These are phyloP conservation scores for Aspergillus bridgeri DNA, from an alignment of 495 filamentous ascomycete genomes.

Conservation along the genomic window DNA sequence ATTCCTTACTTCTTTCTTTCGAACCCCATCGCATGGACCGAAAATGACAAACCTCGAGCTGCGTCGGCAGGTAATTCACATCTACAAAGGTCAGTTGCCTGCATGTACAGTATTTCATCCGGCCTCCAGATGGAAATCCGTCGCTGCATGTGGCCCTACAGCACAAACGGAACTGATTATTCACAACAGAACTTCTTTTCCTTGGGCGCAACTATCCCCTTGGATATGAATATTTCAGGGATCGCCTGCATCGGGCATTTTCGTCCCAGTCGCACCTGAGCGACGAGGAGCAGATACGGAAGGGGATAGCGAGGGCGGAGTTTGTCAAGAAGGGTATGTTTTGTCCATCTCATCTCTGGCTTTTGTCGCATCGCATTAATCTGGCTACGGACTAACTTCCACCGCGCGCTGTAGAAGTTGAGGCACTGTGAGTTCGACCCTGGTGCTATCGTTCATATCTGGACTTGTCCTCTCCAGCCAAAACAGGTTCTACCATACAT, in stretches of 20 bases:
- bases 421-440: slow-evolving; percentile 70
- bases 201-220: slow-evolving; percentile 84
- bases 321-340: slow-evolving; percentile 84
- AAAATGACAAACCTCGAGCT: slow-evolving; percentile 55
- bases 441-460: not conserved
- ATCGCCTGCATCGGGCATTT: slow-evolving; percentile 82
- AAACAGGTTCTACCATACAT: not conserved
- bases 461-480: not conserved
- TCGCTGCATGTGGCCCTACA: not conserved
- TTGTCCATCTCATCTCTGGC: not conserved
- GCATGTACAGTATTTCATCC: slow-evolving; percentile 1
- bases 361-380: not conserved
- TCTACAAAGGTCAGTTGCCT: slow-evolving; percentile 76
- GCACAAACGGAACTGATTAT: not conserved
- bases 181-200: slow-evolving; percentile 67
- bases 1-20: not conserved
- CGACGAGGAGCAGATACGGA: slow-evolving; percentile 69
- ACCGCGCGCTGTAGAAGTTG: slow-evolving; percentile 68
- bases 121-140: not conserved
- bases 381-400: no score
- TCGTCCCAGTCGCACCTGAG: slow-evolving; percentile 62
- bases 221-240: slow-evolving; percentile 80
- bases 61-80: slow-evolving; percentile 73
- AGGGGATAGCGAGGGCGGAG: slow-evolving; percentile 72
- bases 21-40: slow-evolving; percentile 5